phyloP scores from a whole-genome alignment of 345 rosid species.

The Boechera stricta region DNA sequence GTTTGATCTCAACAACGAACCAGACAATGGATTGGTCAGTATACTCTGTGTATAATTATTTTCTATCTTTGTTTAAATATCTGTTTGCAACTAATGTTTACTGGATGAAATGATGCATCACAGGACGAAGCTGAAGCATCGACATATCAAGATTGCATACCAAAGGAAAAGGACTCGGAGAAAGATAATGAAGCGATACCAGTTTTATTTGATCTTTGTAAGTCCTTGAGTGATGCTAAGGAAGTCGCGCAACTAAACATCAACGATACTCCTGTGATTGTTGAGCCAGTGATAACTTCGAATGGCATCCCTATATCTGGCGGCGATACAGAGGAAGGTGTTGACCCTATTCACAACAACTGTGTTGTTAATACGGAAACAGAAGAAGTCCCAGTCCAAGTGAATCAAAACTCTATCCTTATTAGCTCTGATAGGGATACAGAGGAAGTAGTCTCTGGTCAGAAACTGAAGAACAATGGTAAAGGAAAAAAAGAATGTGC shows the following conservation, averaged over 20 bases:
- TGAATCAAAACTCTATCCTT: not conserved
- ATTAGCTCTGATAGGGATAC: not conserved
- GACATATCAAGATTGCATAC: constrained; percentile 8
- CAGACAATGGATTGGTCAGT: constrained; percentile 47
- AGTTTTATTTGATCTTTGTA: not conserved
- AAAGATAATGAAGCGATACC: constrained; percentile 1
- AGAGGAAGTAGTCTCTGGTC: not conserved
- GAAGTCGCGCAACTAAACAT: not conserved
- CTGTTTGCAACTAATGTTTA: not conserved
- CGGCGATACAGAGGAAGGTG: not conserved
- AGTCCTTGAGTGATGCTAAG: no score
- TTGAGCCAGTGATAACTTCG: not conserved
- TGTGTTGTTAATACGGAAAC: not conserved
- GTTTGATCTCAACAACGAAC: constrained; percentile 30
- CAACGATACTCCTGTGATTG: not conserved
- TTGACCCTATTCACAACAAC: not conserved
- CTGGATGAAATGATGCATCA: constrained; percentile 4
- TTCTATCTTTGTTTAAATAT: not conserved
- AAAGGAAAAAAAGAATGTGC: not conserved
- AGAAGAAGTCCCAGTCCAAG: not conserved
- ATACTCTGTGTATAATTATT: not conserved
- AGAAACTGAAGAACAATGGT: constrained; percentile 9
- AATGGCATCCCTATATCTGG: not conserved
- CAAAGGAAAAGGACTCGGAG: not conserved
- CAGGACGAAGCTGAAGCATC: constrained; percentile 24